A percentile compares a stretch with the other conserved stretches of the same genome.
phyloP scores from a whole-genome alignment of 2,329 filamentous ascomycete genomes.

The Exserohilum rostratum region DNA sequence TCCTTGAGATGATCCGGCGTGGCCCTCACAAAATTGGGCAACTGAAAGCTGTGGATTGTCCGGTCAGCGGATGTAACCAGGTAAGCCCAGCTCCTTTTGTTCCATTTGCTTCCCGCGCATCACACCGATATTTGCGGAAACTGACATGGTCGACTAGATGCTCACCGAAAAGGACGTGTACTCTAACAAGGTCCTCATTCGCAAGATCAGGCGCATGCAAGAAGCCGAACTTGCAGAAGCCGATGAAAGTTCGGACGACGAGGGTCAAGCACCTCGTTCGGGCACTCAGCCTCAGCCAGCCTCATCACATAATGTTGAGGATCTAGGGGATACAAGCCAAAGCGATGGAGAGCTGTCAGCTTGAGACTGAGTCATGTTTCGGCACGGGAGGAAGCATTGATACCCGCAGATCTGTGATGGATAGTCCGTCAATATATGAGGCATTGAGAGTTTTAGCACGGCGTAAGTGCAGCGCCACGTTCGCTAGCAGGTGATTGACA shows the following conservation, averaged over 20 bases:
- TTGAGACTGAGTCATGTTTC: constrained; percentile 1
- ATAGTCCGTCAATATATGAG: background rate
- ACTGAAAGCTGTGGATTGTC: constrained; percentile 60
- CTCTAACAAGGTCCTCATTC: constrained; percentile 40
- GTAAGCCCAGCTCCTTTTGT: constrained; percentile 20
- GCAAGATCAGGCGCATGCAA: constrained; percentile 49
- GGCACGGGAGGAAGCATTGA: constrained; percentile 6
- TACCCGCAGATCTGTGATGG: background rate
- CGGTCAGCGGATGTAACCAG: constrained; percentile 67
- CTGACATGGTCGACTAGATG: constrained; percentile 29
- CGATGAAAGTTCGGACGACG: constrained; percentile 36
- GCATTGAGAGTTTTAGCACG: background rate
- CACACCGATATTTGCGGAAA: background rate
- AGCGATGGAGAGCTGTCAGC: constrained; percentile 11
- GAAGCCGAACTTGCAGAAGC: constrained; percentile 29
- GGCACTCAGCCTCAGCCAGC: constrained; percentile 17
- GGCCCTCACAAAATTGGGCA: constrained; percentile 29
- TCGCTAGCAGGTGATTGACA: background rate
- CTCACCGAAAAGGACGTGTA: constrained; percentile 38
- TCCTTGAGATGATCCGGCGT: constrained; percentile 60
- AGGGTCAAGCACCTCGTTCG: constrained; percentile 16
- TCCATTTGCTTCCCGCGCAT: background rate
- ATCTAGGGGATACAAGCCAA: constrained; percentile 26
- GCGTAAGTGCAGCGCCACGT: background rate
- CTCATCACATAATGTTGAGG: constrained; percentile 26